Conservation (phyloP, 208 protist species). For the Blastocrithidia nonstop region DNA sequence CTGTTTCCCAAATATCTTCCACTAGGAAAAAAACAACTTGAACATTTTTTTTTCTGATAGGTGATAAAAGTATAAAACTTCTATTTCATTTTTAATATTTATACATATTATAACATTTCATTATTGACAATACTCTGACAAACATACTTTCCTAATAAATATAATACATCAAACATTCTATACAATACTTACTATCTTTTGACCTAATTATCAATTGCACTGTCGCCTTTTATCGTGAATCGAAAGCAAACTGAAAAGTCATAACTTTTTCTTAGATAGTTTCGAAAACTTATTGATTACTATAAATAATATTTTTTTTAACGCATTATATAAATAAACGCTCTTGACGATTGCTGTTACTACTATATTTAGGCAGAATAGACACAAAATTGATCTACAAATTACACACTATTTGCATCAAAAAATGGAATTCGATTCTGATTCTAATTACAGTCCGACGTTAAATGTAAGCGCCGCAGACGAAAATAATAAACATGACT, state of each 20-base stretch:
- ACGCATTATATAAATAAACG: too few relatives aligned
- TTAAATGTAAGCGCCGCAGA: neutral
- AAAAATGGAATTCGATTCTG: neutral
- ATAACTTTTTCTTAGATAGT: too few relatives aligned
- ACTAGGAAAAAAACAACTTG: conserved; percentile 4
- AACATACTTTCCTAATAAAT: neutral
- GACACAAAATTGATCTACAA: too few relatives aligned
- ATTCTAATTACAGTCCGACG: neutral
- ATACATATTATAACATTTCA: neutral
- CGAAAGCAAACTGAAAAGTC: too few relatives aligned
- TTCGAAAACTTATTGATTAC: too few relatives aligned
- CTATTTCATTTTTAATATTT: neutral
- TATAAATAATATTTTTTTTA: too few relatives aligned
- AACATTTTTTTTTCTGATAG: neutral
- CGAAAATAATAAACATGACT: conserved; percentile 5
- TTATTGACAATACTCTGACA: neutral
- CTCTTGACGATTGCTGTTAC: too few relatives aligned
- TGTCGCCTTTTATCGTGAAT: too few relatives aligned
- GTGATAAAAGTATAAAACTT: neutral
- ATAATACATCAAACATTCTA: neutral
- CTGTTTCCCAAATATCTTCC: conserved; percentile 1
- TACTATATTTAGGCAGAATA: too few relatives aligned
- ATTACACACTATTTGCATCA: too few relatives aligned
- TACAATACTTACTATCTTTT: neutral
- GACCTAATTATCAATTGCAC: too few relatives aligned